Conservation (phyloP, 768 basidiomycete species). For the Butyriboletus loyo region DNA sequence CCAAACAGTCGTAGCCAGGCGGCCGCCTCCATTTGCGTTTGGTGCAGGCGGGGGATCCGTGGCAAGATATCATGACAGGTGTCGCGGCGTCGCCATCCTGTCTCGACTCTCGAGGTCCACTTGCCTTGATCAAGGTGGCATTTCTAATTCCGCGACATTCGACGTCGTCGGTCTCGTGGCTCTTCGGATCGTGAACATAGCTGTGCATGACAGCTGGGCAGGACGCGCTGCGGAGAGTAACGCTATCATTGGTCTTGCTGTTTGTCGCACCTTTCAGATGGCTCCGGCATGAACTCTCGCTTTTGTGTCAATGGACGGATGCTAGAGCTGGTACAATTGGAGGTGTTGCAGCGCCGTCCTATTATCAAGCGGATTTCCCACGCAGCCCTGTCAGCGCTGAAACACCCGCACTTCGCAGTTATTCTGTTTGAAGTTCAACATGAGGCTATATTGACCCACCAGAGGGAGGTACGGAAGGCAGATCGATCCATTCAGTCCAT, state of each 20-base stretch:
- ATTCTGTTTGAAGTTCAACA: not conserved
- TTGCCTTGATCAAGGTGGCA: not conserved
- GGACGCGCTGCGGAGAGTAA: not conserved
- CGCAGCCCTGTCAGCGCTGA: constrained; percentile 2
- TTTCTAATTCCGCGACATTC: not conserved
- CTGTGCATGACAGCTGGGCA: not conserved
- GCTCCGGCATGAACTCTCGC: not conserved
- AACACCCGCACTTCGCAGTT: not conserved
- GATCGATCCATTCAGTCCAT: constrained; percentile 8
- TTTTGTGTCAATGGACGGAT: not conserved
- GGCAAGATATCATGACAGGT: constrained; percentile 1
- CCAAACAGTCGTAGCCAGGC: too few relatives aligned
- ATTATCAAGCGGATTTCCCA: not conserved
- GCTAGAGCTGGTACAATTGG: not conserved
- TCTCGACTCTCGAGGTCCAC: not conserved
- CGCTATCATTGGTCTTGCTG: not conserved
- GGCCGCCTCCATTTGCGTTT: too few relatives aligned
- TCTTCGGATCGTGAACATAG: not conserved
- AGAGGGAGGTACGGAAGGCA: not conserved
- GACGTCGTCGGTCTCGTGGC: not conserved
- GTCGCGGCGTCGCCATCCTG: not conserved
- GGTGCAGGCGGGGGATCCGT: too few relatives aligned
- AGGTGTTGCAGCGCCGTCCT: not conserved
- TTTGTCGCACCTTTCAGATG: not conserved
- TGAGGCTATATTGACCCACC: not conserved